phyloP scores from a whole-genome alignment of 2,329 filamentous ascomycete genomes.

The Blastomyces gilchristii region DNA sequence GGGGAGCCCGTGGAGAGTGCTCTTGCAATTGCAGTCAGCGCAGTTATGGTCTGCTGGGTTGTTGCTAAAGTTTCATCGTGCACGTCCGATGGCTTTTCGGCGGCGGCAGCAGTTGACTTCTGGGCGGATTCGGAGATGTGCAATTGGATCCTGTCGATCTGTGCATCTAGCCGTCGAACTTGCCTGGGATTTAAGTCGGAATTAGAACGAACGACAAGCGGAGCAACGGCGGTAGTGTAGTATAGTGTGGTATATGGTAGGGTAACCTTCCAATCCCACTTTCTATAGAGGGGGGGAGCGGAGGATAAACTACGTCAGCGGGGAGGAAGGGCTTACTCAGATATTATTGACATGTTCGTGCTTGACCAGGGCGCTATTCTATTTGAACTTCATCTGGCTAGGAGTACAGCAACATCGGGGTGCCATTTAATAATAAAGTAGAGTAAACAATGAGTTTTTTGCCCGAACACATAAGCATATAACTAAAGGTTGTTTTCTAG shows the following conservation, averaged over 20 bases:
- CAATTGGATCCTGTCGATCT: conserved; percentile 49
- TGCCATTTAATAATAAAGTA: not conserved
- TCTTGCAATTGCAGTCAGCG: conserved; percentile 59
- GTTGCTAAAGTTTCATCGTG: conserved; percentile 4
- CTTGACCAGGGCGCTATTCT: not conserved
- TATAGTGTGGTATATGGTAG: not conserved
- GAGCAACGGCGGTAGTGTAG: not conserved
- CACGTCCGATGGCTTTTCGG: not conserved
- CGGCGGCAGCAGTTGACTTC: conserved; percentile 7
- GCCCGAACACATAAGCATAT: too few species aligned
- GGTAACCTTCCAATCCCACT: not conserved
- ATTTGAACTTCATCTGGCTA: not conserved
- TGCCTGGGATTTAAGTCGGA: conserved; percentile 32
- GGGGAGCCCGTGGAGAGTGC: conserved; percentile 60
- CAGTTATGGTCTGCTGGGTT: not conserved
- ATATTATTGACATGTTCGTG: conserved; percentile 5
- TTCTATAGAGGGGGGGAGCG: not conserved
- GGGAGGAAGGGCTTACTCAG: not conserved
- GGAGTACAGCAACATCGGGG: not conserved
- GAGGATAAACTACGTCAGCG: not conserved
- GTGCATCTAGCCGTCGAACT: conserved; percentile 47
- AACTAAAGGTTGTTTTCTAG: too few species aligned
- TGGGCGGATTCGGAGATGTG: conserved; percentile 23
- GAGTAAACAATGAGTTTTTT: too few species aligned
- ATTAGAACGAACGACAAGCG: not conserved